These are phyloP conservation scores for Knoxia roxburghii DNA, from an alignment of 257 asterid species.

Conservation along the genomic window DNA sequence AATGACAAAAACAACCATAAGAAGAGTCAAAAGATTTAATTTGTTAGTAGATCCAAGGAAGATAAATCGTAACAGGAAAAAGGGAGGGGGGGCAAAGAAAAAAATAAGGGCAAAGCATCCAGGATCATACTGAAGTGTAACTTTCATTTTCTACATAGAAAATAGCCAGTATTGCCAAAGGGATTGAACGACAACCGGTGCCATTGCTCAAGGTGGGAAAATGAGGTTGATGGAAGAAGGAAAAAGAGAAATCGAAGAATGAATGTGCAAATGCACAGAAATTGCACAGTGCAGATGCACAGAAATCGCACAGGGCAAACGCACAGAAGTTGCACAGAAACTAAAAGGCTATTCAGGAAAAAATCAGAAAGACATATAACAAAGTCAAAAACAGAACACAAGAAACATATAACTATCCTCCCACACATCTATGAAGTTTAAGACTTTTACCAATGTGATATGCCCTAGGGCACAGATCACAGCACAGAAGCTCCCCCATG, in stretches of 20 bases:
- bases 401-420: neutral
- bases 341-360: neutral
- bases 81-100: neutral
- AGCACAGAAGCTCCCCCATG: constrained; percentile 79
- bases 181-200: neutral
- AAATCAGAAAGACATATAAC: no score
- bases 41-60: neutral
- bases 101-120: neutral
- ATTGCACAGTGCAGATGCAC: neutral
- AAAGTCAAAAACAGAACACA: neutral
- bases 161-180: neutral
- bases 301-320: no score
- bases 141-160: neutral
- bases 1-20: neutral
- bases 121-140: neutral
- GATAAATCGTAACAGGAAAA: neutral
- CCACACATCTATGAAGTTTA: constrained; percentile 1
- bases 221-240: neutral
- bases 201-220: neutral
- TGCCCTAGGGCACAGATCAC: constrained; percentile 87
- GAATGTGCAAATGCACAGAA: neutral
- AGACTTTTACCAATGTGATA: constrained; percentile 62
- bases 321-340: no score
- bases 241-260: neutral
- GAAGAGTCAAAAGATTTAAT: no score